Percentiles rank a stretch among this genome's conserved stretches.
Evolutionary conservation across 805 yeast genomes (phyloP).

Genomic region (Starmerella bombi): DNA sequence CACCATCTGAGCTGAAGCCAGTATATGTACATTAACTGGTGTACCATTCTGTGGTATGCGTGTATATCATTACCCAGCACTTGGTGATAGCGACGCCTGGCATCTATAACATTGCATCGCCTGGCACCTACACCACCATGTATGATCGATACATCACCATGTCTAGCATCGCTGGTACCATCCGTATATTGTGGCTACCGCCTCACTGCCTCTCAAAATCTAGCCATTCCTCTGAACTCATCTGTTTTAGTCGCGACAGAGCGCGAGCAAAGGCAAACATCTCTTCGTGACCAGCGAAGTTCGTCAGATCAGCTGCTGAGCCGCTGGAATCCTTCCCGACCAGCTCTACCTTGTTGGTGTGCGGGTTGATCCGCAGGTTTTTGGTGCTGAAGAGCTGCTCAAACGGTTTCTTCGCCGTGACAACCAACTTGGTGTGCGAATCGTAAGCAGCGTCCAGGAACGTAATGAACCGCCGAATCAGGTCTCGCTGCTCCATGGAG

Average conservation of each 20-base stretch:
- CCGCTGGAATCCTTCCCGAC: conserved; percentile 33
- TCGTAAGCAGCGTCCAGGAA: conserved; percentile 94
- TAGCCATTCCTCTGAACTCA: conserved; percentile 84
- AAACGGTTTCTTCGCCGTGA: conserved; percentile 78
- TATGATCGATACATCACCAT: too few relatives aligned
- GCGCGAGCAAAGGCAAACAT: conserved; percentile 95
- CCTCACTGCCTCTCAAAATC: conserved; percentile 8
- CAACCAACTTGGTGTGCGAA: conserved; percentile 73
- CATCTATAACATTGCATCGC: too few relatives aligned
- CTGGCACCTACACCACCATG: too few relatives aligned
- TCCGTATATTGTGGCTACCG: not conserved
- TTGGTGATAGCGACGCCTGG: too few relatives aligned
- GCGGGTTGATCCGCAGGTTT: conserved; percentile 34
- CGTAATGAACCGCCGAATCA: conserved; percentile 82
- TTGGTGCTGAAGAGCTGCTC: conserved; percentile 70
- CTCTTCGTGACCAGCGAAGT: conserved; percentile 84
- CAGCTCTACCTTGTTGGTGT: conserved; percentile 19
- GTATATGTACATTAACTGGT: too few relatives aligned
- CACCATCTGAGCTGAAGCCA: too few relatives aligned
- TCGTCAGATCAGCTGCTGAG: conserved; percentile 34
- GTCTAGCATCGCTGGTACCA: not conserved
- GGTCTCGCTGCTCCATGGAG: conserved; percentile 64
- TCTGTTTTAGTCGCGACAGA: conserved; percentile 74
- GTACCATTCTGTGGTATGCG: too few relatives aligned
- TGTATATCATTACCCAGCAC: too few relatives aligned